These are phyloP conservation scores for Hortiboletus flavorubellus DNA, from an alignment of 768 basidiomycete genomes.

Conservation along the genomic window DNA sequence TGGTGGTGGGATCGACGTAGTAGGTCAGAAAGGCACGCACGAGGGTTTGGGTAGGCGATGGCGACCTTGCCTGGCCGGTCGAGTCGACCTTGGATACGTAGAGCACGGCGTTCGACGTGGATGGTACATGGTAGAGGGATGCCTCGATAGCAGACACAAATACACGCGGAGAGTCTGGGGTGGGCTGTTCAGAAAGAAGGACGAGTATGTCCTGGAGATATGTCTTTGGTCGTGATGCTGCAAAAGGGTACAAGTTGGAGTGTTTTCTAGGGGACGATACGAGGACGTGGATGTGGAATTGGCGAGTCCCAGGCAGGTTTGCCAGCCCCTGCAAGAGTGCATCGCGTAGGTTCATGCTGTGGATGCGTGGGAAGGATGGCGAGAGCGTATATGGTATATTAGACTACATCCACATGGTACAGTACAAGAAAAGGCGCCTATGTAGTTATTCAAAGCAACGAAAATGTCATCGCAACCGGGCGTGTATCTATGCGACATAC, in stretches of 20 bases:
- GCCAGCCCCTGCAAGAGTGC: slow-evolving; percentile 54
- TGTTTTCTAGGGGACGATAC: slow-evolving; percentile 66
- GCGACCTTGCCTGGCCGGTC: slow-evolving; percentile 66
- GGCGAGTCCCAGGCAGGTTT: slow-evolving; percentile 60
- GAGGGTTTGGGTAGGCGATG: slow-evolving; percentile 68
- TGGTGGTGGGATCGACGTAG: slow-evolving; percentile 60
- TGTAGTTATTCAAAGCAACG: not conserved
- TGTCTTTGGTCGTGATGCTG: slow-evolving; percentile 58
- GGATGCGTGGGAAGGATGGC: slow-evolving; percentile 20
- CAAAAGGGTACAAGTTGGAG: slow-evolving; percentile 70
- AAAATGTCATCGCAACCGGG: not conserved
- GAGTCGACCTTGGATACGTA: slow-evolving; percentile 96
- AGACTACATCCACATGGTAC: slow-evolving; percentile 15
- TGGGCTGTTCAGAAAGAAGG: slow-evolving; percentile 62
- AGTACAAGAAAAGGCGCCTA: slow-evolving; percentile 7
- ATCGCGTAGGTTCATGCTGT: slow-evolving; percentile 54
- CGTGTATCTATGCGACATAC: slow-evolving; percentile 33
- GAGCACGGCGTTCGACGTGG: slow-evolving; percentile 66
- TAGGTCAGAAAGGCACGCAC: slow-evolving; percentile 62
- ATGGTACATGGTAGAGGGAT: slow-evolving; percentile 67
- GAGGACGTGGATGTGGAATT: slow-evolving; percentile 74
- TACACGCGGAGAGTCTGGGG: slow-evolving; percentile 48
- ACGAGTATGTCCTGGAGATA: slow-evolving; percentile 77
- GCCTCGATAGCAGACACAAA: slow-evolving; percentile 82
- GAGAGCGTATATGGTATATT: slow-evolving; percentile 20